Percentiles rank a stretch among this genome's conserved stretches.
These are phyloP conservation scores for Chimonanthus praecox DNA, from an alignment of 164 flowering plant species.

Conservation along the genomic window DNA sequence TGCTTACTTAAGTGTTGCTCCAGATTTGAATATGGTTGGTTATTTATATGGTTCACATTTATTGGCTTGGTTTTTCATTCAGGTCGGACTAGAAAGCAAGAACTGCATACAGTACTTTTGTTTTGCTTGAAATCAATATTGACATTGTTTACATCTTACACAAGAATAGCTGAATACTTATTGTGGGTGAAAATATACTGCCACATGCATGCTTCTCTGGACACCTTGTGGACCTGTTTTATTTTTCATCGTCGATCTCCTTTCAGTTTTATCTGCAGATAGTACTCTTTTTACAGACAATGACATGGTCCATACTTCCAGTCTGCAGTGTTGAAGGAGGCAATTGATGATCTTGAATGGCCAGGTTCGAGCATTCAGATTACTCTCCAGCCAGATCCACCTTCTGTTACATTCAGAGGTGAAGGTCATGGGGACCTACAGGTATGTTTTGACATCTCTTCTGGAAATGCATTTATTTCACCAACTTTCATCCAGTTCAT, in stretches of 20 bases:
- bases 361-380: conserved; percentile 91
- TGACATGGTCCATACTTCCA: conserved; percentile 15
- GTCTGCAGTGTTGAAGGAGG: conserved; percentile 95
- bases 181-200: neutral
- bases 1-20: neutral
- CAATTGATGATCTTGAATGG: conserved; percentile 98
- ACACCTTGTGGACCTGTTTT: neutral
- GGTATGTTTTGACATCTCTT: conserved; percentile 29
- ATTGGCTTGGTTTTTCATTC: neutral
- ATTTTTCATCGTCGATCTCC: neutral
- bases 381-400: conserved; percentile 63
- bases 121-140: neutral
- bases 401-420: conserved; percentile 73
- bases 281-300: neutral
- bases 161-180: too few species aligned
- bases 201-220: neutral
- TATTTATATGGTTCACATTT: neutral
- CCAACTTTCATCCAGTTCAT: neutral
- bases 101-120: neutral
- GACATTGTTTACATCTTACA: neutral
- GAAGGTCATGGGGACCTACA: conserved; percentile 98
- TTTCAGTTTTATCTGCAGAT: neutral
- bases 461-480: neutral
- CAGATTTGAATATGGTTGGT: neutral
- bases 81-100: neutral